Conservation (phyloP, 306 rosid genomes). For the Cicer yamashitae region DNA sequence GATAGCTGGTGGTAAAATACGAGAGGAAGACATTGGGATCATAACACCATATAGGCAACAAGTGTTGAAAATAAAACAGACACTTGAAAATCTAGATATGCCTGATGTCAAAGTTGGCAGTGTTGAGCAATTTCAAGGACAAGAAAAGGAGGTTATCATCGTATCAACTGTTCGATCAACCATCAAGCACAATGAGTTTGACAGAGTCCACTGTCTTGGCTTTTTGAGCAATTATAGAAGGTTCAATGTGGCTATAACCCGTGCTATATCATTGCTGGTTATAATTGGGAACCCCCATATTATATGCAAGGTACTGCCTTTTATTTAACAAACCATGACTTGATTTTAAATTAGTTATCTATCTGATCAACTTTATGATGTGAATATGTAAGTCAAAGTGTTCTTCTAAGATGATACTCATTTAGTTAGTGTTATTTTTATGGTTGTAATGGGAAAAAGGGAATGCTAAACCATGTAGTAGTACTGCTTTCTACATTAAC, state of each 20-base stretch:
- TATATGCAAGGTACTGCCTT: conserved; percentile 72
- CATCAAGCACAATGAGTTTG: conserved; percentile 88
- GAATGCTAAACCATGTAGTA: conserved; percentile 9
- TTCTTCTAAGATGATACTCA: conserved; percentile 10
- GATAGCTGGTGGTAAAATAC: conserved; percentile 52
- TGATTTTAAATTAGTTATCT: neutral
- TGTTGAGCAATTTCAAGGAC: conserved; percentile 97
- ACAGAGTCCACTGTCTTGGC: conserved; percentile 79
- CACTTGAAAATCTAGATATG: conserved; percentile 68
- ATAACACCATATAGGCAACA: conserved; percentile 94
- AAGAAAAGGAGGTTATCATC: conserved; percentile 82
- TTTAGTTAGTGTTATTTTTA: neutral
- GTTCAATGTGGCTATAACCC: conserved; percentile 92
- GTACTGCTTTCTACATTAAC: conserved; percentile 22
- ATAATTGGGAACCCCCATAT: conserved; percentile 92
- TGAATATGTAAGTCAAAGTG: neutral
- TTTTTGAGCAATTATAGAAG: conserved; percentile 89
- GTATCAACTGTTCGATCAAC: conserved; percentile 95
- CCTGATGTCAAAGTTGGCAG: conserved; percentile 80
- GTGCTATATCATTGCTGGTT: conserved; percentile 83
- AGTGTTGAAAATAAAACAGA: conserved; percentile 76
- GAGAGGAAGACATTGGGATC: conserved; percentile 79
- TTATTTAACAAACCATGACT: conserved; percentile 28
- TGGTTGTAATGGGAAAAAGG: conserved; percentile 19
- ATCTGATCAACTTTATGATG: conserved; percentile 22